These are phyloP conservation scores for Musa acuminata DNA, from an alignment of 176 grass and related monocot genomes.

Conservation along the genomic window DNA sequence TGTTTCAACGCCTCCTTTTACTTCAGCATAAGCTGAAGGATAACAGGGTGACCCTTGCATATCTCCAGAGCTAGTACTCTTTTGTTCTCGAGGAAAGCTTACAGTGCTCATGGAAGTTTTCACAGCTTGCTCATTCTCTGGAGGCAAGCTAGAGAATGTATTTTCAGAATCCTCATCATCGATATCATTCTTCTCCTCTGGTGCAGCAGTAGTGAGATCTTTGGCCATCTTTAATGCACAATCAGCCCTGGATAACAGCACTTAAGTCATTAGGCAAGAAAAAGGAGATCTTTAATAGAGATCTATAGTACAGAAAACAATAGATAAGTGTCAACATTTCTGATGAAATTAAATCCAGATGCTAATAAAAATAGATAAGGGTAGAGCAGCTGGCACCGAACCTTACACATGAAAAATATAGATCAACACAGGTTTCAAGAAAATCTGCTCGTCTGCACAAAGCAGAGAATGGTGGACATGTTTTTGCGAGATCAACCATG, in stretches of 20 bases:
- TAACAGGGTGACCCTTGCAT: constrained; percentile 26
- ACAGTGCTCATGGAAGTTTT: constrained; percentile 58
- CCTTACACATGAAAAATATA: constrained; percentile 98
- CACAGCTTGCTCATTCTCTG: constrained; percentile 61
- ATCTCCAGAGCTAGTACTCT: constrained; percentile 83
- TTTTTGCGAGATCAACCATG: constrained; percentile 96
- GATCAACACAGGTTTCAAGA: constrained; percentile 86
- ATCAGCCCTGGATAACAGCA: constrained; percentile 56
- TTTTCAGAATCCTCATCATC: constrained; percentile 66
- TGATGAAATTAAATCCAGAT: neutral
- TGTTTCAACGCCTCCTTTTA: constrained; percentile 43
- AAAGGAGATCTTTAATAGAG: neutral
- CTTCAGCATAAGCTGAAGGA: constrained; percentile 41
- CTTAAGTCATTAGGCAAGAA: constrained; percentile 30
- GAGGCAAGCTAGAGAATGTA: constrained; percentile 66
- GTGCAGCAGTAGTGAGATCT: constrained; percentile 53
- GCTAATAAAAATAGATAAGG: neutral
- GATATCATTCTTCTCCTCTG: constrained; percentile 60
- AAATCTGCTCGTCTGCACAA: constrained; percentile 83
- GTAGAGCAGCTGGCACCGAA: constrained; percentile 30
- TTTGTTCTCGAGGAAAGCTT: constrained; percentile 80
- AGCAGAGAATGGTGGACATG: constrained; percentile 68
- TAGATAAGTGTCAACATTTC: neutral
- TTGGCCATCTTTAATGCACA: constrained; percentile 89
- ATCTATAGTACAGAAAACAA: neutral